Conservation (phyloP, 2,329 filamentous ascomycete species). For the Trichothecium roseum region DNA sequence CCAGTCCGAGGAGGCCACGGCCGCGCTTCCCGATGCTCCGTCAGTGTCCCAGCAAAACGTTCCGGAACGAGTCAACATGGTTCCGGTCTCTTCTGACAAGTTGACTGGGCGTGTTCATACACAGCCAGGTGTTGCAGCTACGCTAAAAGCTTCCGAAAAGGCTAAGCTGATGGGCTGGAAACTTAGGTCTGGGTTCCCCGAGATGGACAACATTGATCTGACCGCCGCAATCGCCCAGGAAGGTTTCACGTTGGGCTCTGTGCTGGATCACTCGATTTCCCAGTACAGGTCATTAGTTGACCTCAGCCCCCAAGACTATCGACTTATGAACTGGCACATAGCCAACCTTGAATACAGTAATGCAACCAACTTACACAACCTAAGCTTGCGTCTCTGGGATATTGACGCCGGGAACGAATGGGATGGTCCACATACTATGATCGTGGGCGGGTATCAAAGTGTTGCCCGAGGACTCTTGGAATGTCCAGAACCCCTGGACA, state of each 20-base stretch:
- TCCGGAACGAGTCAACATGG: constrained; percentile 42
- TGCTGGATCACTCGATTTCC: constrained; percentile 81
- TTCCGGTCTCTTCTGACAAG: constrained; percentile 56
- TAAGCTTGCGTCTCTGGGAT: constrained; percentile 90
- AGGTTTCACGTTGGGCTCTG: constrained; percentile 72
- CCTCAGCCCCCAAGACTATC: constrained; percentile 74
- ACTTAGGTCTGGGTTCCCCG: constrained; percentile 52
- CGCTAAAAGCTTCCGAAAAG: constrained; percentile 65
- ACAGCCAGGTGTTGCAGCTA: constrained; percentile 57
- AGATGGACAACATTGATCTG: constrained; percentile 61
- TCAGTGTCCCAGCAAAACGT: constrained; percentile 44
- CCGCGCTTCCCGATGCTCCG: constrained; percentile 45
- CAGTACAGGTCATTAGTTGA: constrained; percentile 81
- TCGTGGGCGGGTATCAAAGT: constrained; percentile 88
- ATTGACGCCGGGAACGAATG: constrained; percentile 97
- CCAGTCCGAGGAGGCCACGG: constrained; percentile 60
- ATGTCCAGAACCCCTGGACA: constrained; percentile 64
- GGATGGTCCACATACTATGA: constrained; percentile 87
- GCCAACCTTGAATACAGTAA: constrained; percentile 98
- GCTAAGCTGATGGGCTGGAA: constrained; percentile 76
- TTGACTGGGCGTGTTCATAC: constrained; percentile 64
- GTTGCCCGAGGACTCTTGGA: constrained; percentile 79
- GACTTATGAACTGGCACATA: constrained; percentile 94
- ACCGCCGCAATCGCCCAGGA: constrained; percentile 51
- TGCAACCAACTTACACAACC: constrained; percentile 72